Conservation (phyloP, 2,329 filamentous ascomycete genomes). For the Sporothrix brunneoviolacea region DNA sequence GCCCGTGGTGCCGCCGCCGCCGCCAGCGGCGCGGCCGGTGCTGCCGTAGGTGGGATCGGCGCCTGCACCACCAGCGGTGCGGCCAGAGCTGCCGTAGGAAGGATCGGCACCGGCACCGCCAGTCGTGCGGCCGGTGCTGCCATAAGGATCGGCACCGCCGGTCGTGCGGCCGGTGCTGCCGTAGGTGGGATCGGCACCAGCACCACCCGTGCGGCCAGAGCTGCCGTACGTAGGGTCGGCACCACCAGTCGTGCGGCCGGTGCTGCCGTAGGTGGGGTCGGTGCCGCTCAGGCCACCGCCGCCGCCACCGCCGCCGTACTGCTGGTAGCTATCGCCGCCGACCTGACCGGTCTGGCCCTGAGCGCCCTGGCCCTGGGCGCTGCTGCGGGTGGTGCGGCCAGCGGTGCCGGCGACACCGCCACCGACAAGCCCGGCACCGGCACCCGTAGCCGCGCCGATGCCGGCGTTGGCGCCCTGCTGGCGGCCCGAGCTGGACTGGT, state of each 20-base stretch:
- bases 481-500: neutral
- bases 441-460: conserved; percentile 1
- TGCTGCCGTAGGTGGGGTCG: conserved; percentile 37
- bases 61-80: no score
- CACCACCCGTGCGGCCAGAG: neutral
- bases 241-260: conserved; percentile 23
- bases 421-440: neutral
- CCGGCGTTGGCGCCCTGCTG: conserved; percentile 18
- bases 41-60: conserved; percentile 14
- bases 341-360: no score
- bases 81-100: neutral
- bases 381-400: conserved; percentile 16
- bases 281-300: conserved; percentile 12
- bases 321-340: conserved; percentile 18
- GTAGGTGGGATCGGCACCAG: conserved; percentile 31
- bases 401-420: neutral
- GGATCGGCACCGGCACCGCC: conserved; percentile 21
- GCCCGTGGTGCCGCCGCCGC: neutral
- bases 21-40: neutral
- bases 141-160: conserved; percentile 31
- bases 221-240: conserved; percentile 36
- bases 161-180: conserved; percentile 28
- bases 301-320: conserved; percentile 37
- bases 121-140: conserved; percentile 24
- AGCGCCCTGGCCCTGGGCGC: no score